Evolutionary conservation across 495 filamentous ascomycete species (phyloP), one percentile per base, ranked within the genome.

Genomic region (Bacidia gigantensis): DNA sequence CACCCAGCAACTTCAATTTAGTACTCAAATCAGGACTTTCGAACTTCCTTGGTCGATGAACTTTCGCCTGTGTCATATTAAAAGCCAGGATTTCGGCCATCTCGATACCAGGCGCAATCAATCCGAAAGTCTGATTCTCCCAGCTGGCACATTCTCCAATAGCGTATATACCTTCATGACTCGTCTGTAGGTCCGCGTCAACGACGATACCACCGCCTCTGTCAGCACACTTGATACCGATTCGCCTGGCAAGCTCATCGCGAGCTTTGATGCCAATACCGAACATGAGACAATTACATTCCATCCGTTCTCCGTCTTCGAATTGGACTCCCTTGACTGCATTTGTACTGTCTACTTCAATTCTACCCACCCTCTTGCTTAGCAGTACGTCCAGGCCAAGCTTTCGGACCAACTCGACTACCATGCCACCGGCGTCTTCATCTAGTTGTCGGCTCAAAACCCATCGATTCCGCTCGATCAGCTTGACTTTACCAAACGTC

Each of bases 81-180:
- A 89, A 95, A n/a, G 90, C 77, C 2, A 95, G 74, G 3, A 97
- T 82, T 60, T 97, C 90, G 0, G 90, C 90, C 90, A 97, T 97
- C 65, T 95, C 90, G 41, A 97, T 77, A 14, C 90, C 90, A 0
- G 90, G 90, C 1, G 87, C 90, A 59, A 97, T 95, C 22, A 97
- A 79, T 3, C 90, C 90, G 59, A 89, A 97, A 0, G 87, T 93
- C 63, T 94, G 85, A 60, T 81, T 87, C 56, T 95, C 80, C 89
- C 90, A 95, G 65, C 82, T 90, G 14, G 90, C 90, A 60, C 90
- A 95, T 67, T 97, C 90, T 47, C 90, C 90, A 51, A 97, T 85
- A 42, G 90, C 90, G 62, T 93, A 95, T 26, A 97, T 80, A 54
- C 83, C 78, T 0, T 80, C 69, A 3, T 74, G 64, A 12, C 80